These are phyloP conservation scores for Taxawa tesnikishii DNA, from an alignment of 2,329 filamentous ascomycete genomes.

Conservation along the genomic window DNA sequence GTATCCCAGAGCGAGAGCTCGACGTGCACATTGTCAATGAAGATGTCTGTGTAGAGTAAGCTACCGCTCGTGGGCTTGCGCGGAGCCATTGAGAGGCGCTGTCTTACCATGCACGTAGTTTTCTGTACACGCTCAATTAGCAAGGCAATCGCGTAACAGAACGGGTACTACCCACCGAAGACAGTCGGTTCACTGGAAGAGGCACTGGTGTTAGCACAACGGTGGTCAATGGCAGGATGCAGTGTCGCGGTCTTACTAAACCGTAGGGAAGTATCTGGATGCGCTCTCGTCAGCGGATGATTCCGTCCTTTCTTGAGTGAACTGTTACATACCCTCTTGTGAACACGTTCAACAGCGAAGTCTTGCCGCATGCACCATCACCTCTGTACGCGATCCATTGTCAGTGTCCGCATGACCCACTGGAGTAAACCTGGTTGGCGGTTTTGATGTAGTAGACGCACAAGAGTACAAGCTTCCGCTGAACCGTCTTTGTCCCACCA, in stretches of 20 bases:
- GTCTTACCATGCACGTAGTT: constrained; percentile 91
- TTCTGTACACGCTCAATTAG: constrained; percentile 38
- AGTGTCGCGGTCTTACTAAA: constrained; percentile 52
- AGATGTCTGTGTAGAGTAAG: constrained; percentile 58
- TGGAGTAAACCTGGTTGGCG: neutral
- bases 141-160: neutral
- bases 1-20: constrained; percentile 98
- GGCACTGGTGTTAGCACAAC: constrained; percentile 5
- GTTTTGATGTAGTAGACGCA: constrained; percentile 35
- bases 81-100: neutral
- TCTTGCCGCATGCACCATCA: constrained; percentile 95
- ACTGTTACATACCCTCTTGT: constrained; percentile 66
- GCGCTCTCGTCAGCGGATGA: constrained; percentile 8
- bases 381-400: constrained; percentile 47
- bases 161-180: constrained; percentile 44
- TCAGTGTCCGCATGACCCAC: neutral
- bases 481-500: constrained; percentile 57
- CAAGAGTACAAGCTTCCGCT: constrained; percentile 94
- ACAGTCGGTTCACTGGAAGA: constrained; percentile 70
- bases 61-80: too few species aligned
- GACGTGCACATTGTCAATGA: constrained; percentile 93
- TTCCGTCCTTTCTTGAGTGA: neutral
- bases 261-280: constrained; percentile 81
- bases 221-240: neutral
- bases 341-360: constrained; percentile 93